Conservation (phyloP, 768 basidiomycete species). For the Rhodotorula graminis region DNA sequence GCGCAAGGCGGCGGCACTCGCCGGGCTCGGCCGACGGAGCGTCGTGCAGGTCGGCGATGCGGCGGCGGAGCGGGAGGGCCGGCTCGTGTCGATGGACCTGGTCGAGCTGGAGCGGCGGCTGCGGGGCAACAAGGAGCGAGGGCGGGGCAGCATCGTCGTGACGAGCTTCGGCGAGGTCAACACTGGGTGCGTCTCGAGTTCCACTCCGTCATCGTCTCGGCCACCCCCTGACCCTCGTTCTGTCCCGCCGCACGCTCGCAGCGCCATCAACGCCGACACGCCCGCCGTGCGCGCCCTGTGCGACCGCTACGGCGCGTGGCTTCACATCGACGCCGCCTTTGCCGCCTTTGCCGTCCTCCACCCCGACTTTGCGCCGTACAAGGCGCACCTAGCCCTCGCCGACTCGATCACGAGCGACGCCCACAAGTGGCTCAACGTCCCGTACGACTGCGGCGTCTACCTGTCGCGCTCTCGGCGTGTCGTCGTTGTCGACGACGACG, state of each 20-base stretch:
- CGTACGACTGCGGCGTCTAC: slow-evolving; percentile 50
- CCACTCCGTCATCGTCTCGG: neutral
- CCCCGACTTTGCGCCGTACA: slow-evolving; percentile 45
- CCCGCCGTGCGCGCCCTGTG: slow-evolving; percentile 46
- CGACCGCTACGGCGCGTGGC: slow-evolving; percentile 48
- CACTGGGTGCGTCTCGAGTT: slow-evolving; percentile 44
- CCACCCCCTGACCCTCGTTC: too few species aligned
- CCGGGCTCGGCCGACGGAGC: slow-evolving; percentile 48
- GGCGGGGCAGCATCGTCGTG: slow-evolving; percentile 42
- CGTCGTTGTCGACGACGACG: neutral
- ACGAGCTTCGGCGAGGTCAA: slow-evolving; percentile 52
- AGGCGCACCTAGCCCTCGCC: slow-evolving; percentile 47
- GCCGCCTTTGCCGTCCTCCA: slow-evolving; percentile 50
- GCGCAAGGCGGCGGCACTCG: slow-evolving; percentile 50
- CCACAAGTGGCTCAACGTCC: slow-evolving; percentile 47
- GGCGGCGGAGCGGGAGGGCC: slow-evolving; percentile 3
- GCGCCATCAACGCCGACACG: slow-evolving; percentile 47
- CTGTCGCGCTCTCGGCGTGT: slow-evolving; percentile 43
- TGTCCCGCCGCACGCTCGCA: neutral
- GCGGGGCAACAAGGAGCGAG: slow-evolving; percentile 41
- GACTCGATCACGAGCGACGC: slow-evolving; percentile 51
- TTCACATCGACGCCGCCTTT: slow-evolving; percentile 53
- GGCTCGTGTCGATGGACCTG: slow-evolving; percentile 46
- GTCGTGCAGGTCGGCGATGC: slow-evolving; percentile 45
- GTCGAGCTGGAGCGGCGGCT: slow-evolving; percentile 44